Percentiles rank a stretch among this genome's conserved stretches.
Conservation (phyloP, 2,329 filamentous ascomycete species). For the Ascochyta pisi region DNA sequence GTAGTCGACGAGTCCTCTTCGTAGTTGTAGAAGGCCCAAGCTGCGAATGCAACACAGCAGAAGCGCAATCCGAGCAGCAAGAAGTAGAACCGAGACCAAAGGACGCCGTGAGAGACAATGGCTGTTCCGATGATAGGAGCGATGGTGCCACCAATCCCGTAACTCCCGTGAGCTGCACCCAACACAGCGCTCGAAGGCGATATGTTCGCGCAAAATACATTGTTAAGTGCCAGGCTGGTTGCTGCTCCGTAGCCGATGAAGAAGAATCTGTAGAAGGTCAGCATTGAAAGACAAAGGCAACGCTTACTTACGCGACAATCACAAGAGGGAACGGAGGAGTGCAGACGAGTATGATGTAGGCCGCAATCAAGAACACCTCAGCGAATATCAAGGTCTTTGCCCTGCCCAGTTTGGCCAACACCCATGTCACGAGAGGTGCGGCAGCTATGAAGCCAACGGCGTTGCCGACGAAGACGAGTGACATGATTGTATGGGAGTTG, state of each 20-base stretch:
- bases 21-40: conserved; percentile 74
- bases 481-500: conserved; percentile 80
- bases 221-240: conserved; percentile 61
- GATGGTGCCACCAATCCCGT: conserved; percentile 58
- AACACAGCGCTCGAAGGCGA: conserved; percentile 60
- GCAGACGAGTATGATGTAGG: conserved; percentile 70
- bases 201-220: conserved; percentile 63
- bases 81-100: conserved; percentile 78
- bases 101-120: conserved; percentile 66
- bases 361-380: conserved; percentile 63
- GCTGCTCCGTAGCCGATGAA: conserved; percentile 64
- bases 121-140: conserved; percentile 78
- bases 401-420: conserved; percentile 69
- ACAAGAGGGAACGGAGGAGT: conserved; percentile 74
- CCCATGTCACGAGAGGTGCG: conserved; percentile 70
- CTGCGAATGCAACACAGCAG: conserved; percentile 63
- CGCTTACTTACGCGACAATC: conserved; percentile 56
- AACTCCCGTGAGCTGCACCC: conserved; percentile 71
- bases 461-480: conserved; percentile 80
- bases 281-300: not conserved
- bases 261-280: conserved; percentile 63
- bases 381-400: conserved; percentile 68
- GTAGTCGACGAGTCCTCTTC: conserved; percentile 64
- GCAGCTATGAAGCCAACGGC: conserved; percentile 78
- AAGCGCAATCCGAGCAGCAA: conserved; percentile 67